A percentile compares a stretch with the other conserved stretches of the same genome.
These are phyloP conservation scores for Xylariomycetidae sp. DNA, from an alignment of 2,329 filamentous ascomycete genomes.

Conservation along the genomic window DNA sequence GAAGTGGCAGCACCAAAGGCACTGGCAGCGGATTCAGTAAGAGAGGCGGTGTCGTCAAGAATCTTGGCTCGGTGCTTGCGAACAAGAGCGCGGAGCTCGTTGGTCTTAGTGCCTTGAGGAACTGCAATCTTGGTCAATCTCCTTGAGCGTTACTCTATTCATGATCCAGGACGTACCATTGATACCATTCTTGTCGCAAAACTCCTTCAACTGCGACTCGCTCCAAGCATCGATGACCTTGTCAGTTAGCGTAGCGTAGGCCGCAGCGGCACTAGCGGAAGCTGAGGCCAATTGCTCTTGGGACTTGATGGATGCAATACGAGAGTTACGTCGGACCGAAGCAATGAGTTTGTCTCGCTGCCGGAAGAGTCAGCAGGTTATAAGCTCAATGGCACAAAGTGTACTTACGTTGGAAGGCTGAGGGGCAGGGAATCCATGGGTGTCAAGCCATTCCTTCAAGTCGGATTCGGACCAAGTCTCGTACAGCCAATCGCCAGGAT, in stretches of 20 bases:
- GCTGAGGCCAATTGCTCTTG: constrained; percentile 57
- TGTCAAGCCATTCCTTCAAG: constrained; percentile 88
- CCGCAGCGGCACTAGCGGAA: constrained; percentile 60
- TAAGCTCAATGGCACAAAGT: not conserved
- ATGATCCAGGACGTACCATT: constrained; percentile 33
- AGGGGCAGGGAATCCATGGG: constrained; percentile 77
- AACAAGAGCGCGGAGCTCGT: constrained; percentile 84
- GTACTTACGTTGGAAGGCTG: constrained; percentile 62
- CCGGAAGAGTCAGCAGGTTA: constrained; percentile 11
- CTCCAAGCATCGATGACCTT: constrained; percentile 86
- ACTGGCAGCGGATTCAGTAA: constrained; percentile 53
- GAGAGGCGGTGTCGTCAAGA: constrained; percentile 58
- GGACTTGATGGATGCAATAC: constrained; percentile 67
- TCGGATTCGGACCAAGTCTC: constrained; percentile 88
- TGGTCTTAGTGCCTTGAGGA: constrained; percentile 84
- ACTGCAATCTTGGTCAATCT: too few species aligned
- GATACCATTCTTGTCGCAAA: constrained; percentile 86
- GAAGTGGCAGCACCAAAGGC: constrained; percentile 69
- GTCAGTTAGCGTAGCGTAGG: constrained; percentile 73
- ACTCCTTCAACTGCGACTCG: constrained; percentile 84
- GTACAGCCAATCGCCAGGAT: constrained; percentile 95
- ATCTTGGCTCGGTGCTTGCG: constrained; percentile 79
- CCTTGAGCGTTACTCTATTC: too few species aligned
- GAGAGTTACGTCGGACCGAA: constrained; percentile 83
- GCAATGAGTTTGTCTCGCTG: constrained; percentile 84